phyloP scores from a whole-genome alignment of 2,329 filamentous ascomycete species.

The Coniosporium tulheliwenetii region DNA sequence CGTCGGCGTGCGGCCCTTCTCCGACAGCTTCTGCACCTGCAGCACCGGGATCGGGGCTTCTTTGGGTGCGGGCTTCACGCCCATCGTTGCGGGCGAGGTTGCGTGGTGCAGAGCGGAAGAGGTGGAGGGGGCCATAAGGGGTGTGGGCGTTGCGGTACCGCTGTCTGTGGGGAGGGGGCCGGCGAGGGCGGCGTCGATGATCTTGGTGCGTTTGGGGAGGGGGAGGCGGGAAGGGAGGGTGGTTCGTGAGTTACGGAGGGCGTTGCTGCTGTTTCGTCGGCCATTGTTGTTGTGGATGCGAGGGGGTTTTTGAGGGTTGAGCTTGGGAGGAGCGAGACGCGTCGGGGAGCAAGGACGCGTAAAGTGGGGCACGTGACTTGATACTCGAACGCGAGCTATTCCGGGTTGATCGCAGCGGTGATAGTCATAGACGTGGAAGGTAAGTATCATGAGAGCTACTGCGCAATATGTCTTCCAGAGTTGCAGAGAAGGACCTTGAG shows the following conservation, averaged over 20 bases:
- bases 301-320: not conserved
- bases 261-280: constrained; percentile 13
- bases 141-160: constrained; percentile 19
- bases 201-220: constrained; percentile 67
- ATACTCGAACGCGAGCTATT: too few species aligned
- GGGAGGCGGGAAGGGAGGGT: constrained; percentile 52
- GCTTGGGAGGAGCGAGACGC: not conserved
- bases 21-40: constrained; percentile 75
- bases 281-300: constrained; percentile 8
- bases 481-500: too few species aligned
- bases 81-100: constrained; percentile 7
- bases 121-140: constrained; percentile 4
- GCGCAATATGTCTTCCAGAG: too few species aligned
- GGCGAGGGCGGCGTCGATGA: constrained; percentile 20
- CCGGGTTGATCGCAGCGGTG: too few species aligned
- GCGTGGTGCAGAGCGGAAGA: not conserved
- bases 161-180: constrained; percentile 13
- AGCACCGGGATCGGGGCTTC: constrained; percentile 42
- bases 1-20: constrained; percentile 67
- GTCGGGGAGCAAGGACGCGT: not conserved
- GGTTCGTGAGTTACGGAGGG: constrained; percentile 20
- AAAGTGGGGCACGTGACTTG: not conserved
- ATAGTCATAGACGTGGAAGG: too few species aligned
- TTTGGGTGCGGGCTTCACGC: constrained; percentile 7
- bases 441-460: too few species aligned